phyloP scores from a whole-genome alignment of 306 rosid genomes.

The Ormosia semicastrata region DNA sequence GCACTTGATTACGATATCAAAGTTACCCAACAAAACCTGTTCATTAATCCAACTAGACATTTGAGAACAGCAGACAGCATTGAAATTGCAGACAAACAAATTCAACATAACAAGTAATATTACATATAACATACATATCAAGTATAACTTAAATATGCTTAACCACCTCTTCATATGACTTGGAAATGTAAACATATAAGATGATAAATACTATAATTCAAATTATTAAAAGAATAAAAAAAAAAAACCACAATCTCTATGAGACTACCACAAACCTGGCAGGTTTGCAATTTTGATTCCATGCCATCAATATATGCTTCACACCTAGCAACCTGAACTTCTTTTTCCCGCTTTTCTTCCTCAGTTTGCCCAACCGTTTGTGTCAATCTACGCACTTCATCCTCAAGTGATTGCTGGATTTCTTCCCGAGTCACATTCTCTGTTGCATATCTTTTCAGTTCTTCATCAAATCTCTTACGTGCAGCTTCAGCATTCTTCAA shows the following conservation, averaged over 20 bases:
- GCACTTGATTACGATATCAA: neutral
- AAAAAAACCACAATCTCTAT: neutral
- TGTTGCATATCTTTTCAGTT: slow-evolving; percentile 84
- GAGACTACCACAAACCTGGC: slow-evolving; percentile 64
- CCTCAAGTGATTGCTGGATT: slow-evolving; percentile 91
- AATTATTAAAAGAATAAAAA: neutral
- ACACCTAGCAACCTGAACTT: slow-evolving; percentile 91
- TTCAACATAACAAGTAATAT: neutral
- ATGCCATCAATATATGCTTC: slow-evolving; percentile 97
- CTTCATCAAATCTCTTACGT: slow-evolving; percentile 96
- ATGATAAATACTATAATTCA: neutral
- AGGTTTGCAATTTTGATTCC: slow-evolving; percentile 95
- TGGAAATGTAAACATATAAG: neutral
- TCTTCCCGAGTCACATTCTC: slow-evolving; percentile 94
- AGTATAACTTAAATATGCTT: slow-evolving; percentile 10
- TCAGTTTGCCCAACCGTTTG: slow-evolving; percentile 96
- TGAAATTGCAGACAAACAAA: slow-evolving; percentile 15
- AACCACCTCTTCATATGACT: neutral
- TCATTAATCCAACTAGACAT: slow-evolving; percentile 6
- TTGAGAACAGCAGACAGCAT: neutral
- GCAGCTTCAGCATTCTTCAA: slow-evolving; percentile 95
- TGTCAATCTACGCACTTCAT: slow-evolving; percentile 85
- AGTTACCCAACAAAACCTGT: slow-evolving; percentile 12
- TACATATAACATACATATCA: neutral
- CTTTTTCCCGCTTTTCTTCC: slow-evolving; percentile 96